Base-by-base conservation (phyloP, 805 yeast genomes). In the Alloascoidea africana region DNA sequence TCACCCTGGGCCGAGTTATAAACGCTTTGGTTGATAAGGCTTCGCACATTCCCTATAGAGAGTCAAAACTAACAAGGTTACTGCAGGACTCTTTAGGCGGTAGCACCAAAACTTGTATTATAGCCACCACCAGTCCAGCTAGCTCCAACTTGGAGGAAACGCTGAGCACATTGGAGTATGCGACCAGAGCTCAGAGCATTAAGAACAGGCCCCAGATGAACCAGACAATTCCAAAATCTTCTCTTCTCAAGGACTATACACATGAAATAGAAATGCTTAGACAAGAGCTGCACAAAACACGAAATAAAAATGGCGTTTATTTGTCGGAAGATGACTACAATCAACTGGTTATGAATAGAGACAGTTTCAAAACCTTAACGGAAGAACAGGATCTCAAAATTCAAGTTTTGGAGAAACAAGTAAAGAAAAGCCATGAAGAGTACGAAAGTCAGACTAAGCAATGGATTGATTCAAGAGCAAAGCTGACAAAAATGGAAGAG, bases 21-120 rank as follows among this genome's bases (percentile, higher is more conserved):
- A 86, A 80, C 52, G 66, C 75, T 1, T 55, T 79, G 14, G 82
- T 74, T 2, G 83, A 75, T 45, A 65, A 66, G 32, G 63, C 66
- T 14, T 57, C 68, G 2, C 94, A 84, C 53, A 73, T 89, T 18
- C 96, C 97, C 0, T 86, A 85, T 52, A 53, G 94, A 43, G 94
- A 83, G 46, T 81, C 91, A 0, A 83, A 83, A 55, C 64, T 83
- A 42, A 83, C 94, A 0, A 63, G 86, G 44, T 56, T 84, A 14
- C 60, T 83, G 30, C 91, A 83, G 48, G 93, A 82, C 48, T 80
- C 89, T 0, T 61, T 87, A 3, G 96, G 96, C 2, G 96, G 96
- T 2, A 67, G 75, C 39, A 85, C 96, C 0, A 80, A 81, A 49
- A 86, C 96, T 0, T 77, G 87, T 19, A 65, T 86, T 40, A 81